A percentile compares a stretch with the other conserved stretches of the same genome.
phyloP scores from a whole-genome alignment of 192 early-diverging fungal species.

The Geosiphon pyriformis region DNA sequence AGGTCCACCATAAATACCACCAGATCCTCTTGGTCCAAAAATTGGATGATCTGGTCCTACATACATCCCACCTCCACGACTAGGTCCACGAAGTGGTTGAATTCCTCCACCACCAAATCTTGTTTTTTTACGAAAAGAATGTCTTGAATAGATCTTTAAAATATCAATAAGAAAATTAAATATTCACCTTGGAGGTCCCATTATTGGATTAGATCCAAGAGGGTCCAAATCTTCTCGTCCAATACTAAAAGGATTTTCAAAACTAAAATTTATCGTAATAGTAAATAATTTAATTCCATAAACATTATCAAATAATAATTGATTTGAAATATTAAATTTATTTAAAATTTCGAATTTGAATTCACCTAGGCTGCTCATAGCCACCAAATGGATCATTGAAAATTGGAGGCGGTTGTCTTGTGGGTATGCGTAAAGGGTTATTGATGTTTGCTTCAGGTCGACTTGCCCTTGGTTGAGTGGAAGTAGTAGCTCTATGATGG shows the following conservation, averaged over 20 bases:
- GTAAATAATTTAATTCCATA: too few species aligned
- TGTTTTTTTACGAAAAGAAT: conserved; percentile 18
- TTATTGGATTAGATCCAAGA: conserved; percentile 38
- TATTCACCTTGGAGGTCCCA: conserved; percentile 42
- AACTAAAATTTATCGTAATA: conserved; percentile 14
- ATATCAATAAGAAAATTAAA: conserved; percentile 19
- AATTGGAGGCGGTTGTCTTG: conserved; percentile 34
- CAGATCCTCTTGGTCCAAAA: conserved; percentile 45
- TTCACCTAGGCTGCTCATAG: conserved; percentile 33
- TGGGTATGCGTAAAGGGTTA: conserved; percentile 35
- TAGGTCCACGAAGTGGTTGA: conserved; percentile 28
- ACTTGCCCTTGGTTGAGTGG: background rate
- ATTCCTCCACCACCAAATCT: conserved; percentile 35
- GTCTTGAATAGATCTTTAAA: too few species aligned
- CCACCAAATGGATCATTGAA: conserved; percentile 45
- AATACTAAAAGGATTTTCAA: conserved; percentile 51
- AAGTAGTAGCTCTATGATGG: conserved; percentile 5
- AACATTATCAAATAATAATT: too few species aligned
- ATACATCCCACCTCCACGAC: conserved; percentile 71
- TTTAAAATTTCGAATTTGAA: too few species aligned
- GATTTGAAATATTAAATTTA: too few species aligned
- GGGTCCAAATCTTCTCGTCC: conserved; percentile 75
- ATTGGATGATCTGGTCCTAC: conserved; percentile 88
- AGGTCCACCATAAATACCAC: conserved; percentile 49
- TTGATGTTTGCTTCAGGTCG: conserved; percentile 28